Evolutionary conservation across 1,139 yeast species (phyloP).

Genomic region (Suhomyces choctaworum): DNA sequence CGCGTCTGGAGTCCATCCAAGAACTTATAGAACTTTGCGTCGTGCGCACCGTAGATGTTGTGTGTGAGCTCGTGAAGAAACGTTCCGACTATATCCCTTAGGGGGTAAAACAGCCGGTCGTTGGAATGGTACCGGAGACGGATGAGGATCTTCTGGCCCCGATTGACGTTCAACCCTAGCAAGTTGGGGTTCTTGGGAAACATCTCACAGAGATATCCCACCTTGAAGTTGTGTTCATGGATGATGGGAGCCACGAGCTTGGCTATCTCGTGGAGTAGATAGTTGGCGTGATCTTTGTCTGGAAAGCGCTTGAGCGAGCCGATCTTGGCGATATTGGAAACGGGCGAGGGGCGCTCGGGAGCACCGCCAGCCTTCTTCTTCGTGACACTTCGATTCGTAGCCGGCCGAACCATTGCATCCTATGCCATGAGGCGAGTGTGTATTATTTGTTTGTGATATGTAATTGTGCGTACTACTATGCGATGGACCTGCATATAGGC

Average conservation of each 20-base stretch:
- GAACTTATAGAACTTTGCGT: constrained; percentile 63
- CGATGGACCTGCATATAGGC: no score
- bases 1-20: constrained; percentile 62
- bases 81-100: constrained; percentile 73
- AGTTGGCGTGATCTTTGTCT: constrained; percentile 56
- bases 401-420: constrained; percentile 11
- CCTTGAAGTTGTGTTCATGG: constrained; percentile 63
- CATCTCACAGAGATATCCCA: constrained; percentile 76
- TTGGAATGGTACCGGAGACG: constrained; percentile 65
- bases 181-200: constrained; percentile 69
- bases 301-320: constrained; percentile 59
- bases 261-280: constrained; percentile 61
- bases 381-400: constrained; percentile 2
- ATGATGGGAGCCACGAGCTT: constrained; percentile 72
- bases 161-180: constrained; percentile 83
- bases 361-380: background rate
- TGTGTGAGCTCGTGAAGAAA: constrained; percentile 89
- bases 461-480: no score
- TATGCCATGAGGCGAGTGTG: no score
- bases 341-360: constrained; percentile 39
- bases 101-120: constrained; percentile 58
- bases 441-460: no score
- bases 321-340: constrained; percentile 49
- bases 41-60: constrained; percentile 78
- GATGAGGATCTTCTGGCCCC: constrained; percentile 73